phyloP scores from a whole-genome alignment of 169 alveolate species.

The Cryptosporidium ryanae region DNA sequence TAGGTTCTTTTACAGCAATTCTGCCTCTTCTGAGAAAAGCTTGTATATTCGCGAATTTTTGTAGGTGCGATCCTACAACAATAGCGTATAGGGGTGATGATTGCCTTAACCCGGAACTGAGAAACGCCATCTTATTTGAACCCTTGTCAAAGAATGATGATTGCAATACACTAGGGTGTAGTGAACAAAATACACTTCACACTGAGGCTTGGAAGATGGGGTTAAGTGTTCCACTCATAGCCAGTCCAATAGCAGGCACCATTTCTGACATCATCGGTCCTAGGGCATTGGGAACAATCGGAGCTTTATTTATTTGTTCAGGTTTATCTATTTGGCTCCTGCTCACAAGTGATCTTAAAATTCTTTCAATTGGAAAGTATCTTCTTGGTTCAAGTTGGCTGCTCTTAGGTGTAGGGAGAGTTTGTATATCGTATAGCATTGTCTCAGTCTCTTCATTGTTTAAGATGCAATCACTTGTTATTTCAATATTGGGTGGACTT shows the following conservation, averaged over 20 bases:
- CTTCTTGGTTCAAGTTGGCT: conserved; percentile 58
- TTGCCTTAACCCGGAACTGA: conserved; percentile 35
- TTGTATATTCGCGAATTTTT: conserved; percentile 44
- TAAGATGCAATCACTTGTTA: conserved; percentile 64
- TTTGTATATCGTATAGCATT: conserved; percentile 73
- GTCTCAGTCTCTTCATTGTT: conserved; percentile 67
- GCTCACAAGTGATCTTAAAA: conserved; percentile 20
- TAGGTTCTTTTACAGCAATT: conserved; percentile 71
- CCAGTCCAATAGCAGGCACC: conserved; percentile 72
- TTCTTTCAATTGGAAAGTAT: conserved; percentile 28
- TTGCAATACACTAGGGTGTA: conserved; percentile 64
- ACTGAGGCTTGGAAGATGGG: conserved; percentile 71
- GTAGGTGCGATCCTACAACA: conserved; percentile 71
- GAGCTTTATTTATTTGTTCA: conserved; percentile 22
- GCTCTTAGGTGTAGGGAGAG: conserved; percentile 65
- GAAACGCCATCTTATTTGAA: conserved; percentile 26
- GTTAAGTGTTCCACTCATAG: conserved; percentile 41
- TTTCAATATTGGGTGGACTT: conserved; percentile 66
- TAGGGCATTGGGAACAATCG: conserved; percentile 56
- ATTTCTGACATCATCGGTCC: conserved; percentile 72
- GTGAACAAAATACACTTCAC: conserved; percentile 22
- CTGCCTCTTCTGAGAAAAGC: conserved; percentile 62
- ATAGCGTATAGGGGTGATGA: conserved; percentile 33
- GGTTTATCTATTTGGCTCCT: conserved; percentile 52
- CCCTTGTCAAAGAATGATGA: conserved; percentile 20